These are phyloP conservation scores for Kodamaea jinghongensis DNA, from an alignment of 805 yeast species.

Conservation along the genomic window DNA sequence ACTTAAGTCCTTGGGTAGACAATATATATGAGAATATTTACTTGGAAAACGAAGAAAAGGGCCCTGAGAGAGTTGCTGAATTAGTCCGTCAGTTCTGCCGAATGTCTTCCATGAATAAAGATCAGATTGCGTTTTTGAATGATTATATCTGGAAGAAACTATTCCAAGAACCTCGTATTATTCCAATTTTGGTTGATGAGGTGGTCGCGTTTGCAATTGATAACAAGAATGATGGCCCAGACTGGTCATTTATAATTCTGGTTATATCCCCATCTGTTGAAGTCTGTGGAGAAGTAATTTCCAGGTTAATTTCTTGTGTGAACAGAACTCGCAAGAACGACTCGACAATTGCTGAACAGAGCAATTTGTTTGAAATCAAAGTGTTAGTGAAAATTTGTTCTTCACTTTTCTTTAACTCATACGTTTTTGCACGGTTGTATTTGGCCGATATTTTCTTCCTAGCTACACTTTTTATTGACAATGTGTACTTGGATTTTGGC, in stretches of 20 bases:
- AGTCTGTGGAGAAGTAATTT: conserved; percentile 62
- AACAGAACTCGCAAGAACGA: conserved; percentile 46
- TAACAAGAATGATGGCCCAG: conserved; percentile 70
- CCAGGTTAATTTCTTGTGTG: conserved; percentile 54
- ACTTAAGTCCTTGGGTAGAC: conserved; percentile 71
- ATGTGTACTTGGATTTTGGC: conserved; percentile 55
- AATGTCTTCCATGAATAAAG: conserved; percentile 49
- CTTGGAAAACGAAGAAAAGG: conserved; percentile 51
- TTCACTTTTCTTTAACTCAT: conserved; percentile 68
- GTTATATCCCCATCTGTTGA: conserved; percentile 75
- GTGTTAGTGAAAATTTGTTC: conserved; percentile 64
- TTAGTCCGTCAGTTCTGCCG: conserved; percentile 61
- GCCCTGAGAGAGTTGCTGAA: conserved; percentile 58
- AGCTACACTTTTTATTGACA: conserved; percentile 58
- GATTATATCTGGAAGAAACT: conserved; percentile 66
- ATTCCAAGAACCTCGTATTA: conserved; percentile 58
- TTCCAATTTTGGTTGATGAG: conserved; percentile 64
- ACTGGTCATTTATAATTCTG: conserved; percentile 61
- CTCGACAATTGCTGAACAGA: conserved; percentile 37
- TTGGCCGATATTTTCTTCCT: conserved; percentile 71
- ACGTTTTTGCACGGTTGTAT: conserved; percentile 56
- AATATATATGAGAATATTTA: conserved; percentile 61
- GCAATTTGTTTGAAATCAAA: conserved; percentile 67
- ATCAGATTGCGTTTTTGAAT: conserved; percentile 52
- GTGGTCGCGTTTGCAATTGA: conserved; percentile 72